These are phyloP conservation scores for Fusarium tanahbumbuense DNA, from an alignment of 2,329 filamentous ascomycete species.

Conservation along the genomic window DNA sequence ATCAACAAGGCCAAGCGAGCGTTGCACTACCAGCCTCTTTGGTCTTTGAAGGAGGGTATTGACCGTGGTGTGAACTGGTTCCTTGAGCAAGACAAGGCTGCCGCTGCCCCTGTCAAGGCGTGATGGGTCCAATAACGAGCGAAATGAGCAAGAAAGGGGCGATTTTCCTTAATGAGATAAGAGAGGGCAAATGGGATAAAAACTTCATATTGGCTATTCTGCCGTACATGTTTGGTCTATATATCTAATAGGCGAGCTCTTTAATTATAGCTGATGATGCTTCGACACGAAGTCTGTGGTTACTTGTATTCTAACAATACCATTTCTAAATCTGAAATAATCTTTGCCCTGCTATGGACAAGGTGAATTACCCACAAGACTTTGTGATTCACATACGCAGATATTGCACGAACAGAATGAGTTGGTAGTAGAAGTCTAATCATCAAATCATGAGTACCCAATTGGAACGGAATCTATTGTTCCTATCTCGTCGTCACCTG, in stretches of 20 bases:
- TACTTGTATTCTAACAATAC: not conserved
- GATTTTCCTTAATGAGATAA: slow-evolving; percentile 10
- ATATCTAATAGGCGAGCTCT: slow-evolving; percentile 13
- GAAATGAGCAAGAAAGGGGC: slow-evolving; percentile 4
- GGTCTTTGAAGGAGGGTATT: slow-evolving; percentile 73
- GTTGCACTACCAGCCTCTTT: slow-evolving; percentile 76
- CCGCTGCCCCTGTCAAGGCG: slow-evolving; percentile 39
- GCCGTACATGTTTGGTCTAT: slow-evolving; percentile 21
- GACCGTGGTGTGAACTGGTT: slow-evolving; percentile 66
- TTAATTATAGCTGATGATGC: slow-evolving; percentile 22
- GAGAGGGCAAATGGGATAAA: not conserved
- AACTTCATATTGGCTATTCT: slow-evolving; percentile 5
- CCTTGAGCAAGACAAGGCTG: slow-evolving; percentile 61
- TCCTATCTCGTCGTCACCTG: slow-evolving; percentile 39
- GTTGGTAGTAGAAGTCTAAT: slow-evolving; percentile 1
- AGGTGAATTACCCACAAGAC: not conserved
- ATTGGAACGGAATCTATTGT: slow-evolving; percentile 47
- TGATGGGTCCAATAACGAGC: slow-evolving; percentile 20
- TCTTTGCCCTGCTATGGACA: not conserved
- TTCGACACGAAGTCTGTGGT: not conserved
- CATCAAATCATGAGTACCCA: slow-evolving; percentile 38
- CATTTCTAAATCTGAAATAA: not conserved
- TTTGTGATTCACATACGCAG: not conserved
- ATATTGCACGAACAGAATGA: not conserved
- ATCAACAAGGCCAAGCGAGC: slow-evolving; percentile 79